Conservation (phyloP, 2,329 filamentous ascomycete genomes). For the Neofusicoccum sp. region DNA sequence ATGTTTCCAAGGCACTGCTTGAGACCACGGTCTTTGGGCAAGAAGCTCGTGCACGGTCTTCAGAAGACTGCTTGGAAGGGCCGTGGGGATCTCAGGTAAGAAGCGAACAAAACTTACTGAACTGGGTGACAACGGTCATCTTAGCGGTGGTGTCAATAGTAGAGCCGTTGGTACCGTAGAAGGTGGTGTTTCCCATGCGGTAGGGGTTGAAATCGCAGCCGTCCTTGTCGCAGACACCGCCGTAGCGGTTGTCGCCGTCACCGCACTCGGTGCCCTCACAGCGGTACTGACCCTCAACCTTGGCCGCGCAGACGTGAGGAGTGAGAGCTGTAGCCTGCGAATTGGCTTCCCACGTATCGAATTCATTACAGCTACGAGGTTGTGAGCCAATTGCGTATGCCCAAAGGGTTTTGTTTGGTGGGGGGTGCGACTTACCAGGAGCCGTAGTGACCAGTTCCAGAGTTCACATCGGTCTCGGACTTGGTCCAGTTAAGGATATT, state of each 20-base stretch:
- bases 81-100: conserved; percentile 28
- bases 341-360: conserved; percentile 73
- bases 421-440: conserved; percentile 41
- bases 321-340: conserved; percentile 63
- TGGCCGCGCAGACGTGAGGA: conserved; percentile 59
- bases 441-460: conserved; percentile 54
- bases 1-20: too few relatives aligned
- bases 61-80: too few relatives aligned
- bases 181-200: conserved; percentile 62
- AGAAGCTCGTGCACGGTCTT: too few relatives aligned
- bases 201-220: conserved; percentile 63
- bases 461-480: conserved; percentile 54
- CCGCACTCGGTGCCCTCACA: conserved; percentile 51
- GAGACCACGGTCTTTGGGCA: too few relatives aligned
- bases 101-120: conserved; percentile 28
- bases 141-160: conserved; percentile 43
- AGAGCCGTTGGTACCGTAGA: conserved; percentile 58
- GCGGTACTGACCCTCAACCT: conserved; percentile 46
- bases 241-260: conserved; percentile 54
- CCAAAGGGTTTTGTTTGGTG: too few relatives aligned
- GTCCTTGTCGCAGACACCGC: conserved; percentile 64
- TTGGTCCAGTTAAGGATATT: conserved; percentile 57
- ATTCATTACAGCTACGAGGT: conserved; percentile 50
- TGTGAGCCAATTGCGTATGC: background rate
- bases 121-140: conserved; percentile 54